Evolutionary conservation across 1,284 basidiomycete species (phyloP).

Genomic region (Tilletia walkeri): DNA sequence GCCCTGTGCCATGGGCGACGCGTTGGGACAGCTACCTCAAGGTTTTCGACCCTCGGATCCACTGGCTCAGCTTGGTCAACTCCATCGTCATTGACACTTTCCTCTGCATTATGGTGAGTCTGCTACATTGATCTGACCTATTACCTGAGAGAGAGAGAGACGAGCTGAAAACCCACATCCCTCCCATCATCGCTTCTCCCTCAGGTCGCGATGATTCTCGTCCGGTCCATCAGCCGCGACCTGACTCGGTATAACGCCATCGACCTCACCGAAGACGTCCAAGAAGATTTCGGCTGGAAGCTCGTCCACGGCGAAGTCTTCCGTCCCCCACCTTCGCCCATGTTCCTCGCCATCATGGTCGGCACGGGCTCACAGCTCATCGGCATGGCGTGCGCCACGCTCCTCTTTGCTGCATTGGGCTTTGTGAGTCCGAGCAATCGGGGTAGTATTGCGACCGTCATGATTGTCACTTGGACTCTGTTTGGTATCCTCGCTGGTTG

Average conservation of each 20-base stretch:
- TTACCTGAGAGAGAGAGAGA: too few species aligned
- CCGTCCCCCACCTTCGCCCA: constrained; percentile 70
- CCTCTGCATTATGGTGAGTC: constrained; percentile 74
- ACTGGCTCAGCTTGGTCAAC: constrained; percentile 86
- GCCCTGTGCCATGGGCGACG: constrained; percentile 72
- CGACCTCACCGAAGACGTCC: constrained; percentile 89
- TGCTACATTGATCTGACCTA: constrained; percentile 48
- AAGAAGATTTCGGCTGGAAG: constrained; percentile 99
- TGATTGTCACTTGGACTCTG: constrained; percentile 93
- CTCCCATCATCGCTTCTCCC: too few species aligned
- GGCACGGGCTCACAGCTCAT: constrained; percentile 88
- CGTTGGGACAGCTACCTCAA: constrained; percentile 92
- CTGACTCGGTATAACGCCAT: constrained; percentile 94
- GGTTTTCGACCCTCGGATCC: constrained; percentile 61
- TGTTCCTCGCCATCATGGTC: constrained; percentile 78
- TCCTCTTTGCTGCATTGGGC: constrained; percentile 96
- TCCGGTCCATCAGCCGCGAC: constrained; percentile 83
- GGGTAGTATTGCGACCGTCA: constrained; percentile 88
- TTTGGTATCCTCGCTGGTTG: constrained; percentile 91
- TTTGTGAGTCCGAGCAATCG: constrained; percentile 94
- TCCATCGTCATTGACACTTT: constrained; percentile 71
- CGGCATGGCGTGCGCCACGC: constrained; percentile 83
- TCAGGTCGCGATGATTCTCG: constrained; percentile 87
- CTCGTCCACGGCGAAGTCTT: constrained; percentile 95
- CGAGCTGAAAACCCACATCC: too few species aligned